A percentile compares a stretch with the other conserved stretches of the same genome.
These are phyloP conservation scores for Angomonas ambiguus DNA, from an alignment of 208 protist genomes.

Conservation along the genomic window DNA sequence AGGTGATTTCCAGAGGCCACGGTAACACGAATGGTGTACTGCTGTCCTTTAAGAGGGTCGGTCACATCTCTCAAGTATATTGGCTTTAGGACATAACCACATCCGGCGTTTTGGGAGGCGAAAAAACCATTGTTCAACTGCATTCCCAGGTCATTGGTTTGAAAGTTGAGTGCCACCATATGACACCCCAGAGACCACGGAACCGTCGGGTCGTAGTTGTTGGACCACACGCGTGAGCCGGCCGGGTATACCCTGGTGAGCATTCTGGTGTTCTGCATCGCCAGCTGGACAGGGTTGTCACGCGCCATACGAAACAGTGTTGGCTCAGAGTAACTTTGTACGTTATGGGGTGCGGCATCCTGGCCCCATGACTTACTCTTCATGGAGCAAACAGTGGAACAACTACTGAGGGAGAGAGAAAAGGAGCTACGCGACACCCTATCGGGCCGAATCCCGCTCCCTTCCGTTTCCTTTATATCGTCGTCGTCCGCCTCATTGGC, in stretches of 20 bases:
- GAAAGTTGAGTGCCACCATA: slow-evolving; percentile 87
- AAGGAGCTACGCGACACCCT: slow-evolving; percentile 6
- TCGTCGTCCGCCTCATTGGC: slow-evolving; percentile 32
- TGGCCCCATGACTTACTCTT: slow-evolving; percentile 37
- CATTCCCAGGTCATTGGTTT: slow-evolving; percentile 38
- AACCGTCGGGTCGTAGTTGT: slow-evolving; percentile 85
- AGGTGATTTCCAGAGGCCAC: slow-evolving; percentile 53
- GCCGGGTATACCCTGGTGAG: slow-evolving; percentile 88
- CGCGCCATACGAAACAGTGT: slow-evolving; percentile 19
- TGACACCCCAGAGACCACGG: slow-evolving; percentile 65
- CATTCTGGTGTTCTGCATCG: slow-evolving; percentile 54
- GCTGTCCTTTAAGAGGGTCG: background rate
- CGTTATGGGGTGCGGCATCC: slow-evolving; percentile 31
- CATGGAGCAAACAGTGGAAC: slow-evolving; percentile 35
- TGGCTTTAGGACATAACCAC: slow-evolving; percentile 92
- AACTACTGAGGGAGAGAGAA: slow-evolving; percentile 24
- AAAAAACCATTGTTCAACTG: slow-evolving; percentile 80
- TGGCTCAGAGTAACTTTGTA: slow-evolving; percentile 54
- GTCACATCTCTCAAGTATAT: slow-evolving; percentile 15
- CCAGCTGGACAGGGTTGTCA: slow-evolving; percentile 21
- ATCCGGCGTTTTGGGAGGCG: slow-evolving; percentile 68
- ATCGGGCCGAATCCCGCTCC: slow-evolving; percentile 31
- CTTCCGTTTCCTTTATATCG: slow-evolving; percentile 30
- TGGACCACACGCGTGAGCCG: slow-evolving; percentile 75
- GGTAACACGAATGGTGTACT: slow-evolving; percentile 26